A percentile compares a stretch with the other conserved stretches of the same genome.
phyloP scores from a whole-genome alignment of 2,329 filamentous ascomycete genomes.

The Thielaviopsis euricoi region DNA sequence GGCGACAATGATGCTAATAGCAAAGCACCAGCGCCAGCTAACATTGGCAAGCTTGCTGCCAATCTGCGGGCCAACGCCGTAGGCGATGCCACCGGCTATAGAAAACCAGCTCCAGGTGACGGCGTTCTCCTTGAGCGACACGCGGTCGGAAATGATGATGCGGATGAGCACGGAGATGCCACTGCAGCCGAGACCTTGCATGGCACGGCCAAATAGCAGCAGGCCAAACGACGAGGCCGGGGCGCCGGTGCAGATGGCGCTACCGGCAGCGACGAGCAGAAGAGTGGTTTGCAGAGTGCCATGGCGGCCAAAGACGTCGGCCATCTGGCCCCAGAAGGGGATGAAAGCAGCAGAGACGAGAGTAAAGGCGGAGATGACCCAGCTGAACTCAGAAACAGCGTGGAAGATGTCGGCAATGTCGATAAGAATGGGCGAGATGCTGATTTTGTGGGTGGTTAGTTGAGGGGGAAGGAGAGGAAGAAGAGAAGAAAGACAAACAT shows the following conservation, averaged over 20 bases:
- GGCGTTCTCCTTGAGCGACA: slow-evolving; percentile 43
- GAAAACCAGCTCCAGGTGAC: slow-evolving; percentile 47
- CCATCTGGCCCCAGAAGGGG: slow-evolving; percentile 46
- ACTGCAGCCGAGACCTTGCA: slow-evolving; percentile 46
- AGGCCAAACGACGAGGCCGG: slow-evolving; percentile 37
- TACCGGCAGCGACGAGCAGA: slow-evolving; percentile 41
- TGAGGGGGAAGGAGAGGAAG: neutral
- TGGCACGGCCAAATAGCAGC: slow-evolving; percentile 43
- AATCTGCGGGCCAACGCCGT: slow-evolving; percentile 43
- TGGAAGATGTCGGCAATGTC: slow-evolving; percentile 42
- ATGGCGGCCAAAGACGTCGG: slow-evolving; percentile 49
- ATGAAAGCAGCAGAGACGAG: slow-evolving; percentile 51
- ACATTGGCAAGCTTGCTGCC: slow-evolving; percentile 35
- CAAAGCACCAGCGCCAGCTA: slow-evolving; percentile 53
- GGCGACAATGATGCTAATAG: slow-evolving; percentile 41
- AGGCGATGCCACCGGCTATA: slow-evolving; percentile 41
- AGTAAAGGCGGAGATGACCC: slow-evolving; percentile 55
- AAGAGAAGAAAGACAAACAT: slow-evolving; percentile 23
- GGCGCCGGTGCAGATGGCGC: slow-evolving; percentile 42
- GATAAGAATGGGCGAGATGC: slow-evolving; percentile 35
- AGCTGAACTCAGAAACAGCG: slow-evolving; percentile 35
- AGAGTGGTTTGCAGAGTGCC: slow-evolving; percentile 39
- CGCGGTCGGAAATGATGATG: slow-evolving; percentile 48
- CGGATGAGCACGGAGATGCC: slow-evolving; percentile 44
- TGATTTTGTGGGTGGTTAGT: neutral